Evolutionary conservation across 2,329 filamentous ascomycete species (phyloP), one percentile per base, ranked within the genome.

Genomic region (Pseudogymnoascus sp.): DNA sequence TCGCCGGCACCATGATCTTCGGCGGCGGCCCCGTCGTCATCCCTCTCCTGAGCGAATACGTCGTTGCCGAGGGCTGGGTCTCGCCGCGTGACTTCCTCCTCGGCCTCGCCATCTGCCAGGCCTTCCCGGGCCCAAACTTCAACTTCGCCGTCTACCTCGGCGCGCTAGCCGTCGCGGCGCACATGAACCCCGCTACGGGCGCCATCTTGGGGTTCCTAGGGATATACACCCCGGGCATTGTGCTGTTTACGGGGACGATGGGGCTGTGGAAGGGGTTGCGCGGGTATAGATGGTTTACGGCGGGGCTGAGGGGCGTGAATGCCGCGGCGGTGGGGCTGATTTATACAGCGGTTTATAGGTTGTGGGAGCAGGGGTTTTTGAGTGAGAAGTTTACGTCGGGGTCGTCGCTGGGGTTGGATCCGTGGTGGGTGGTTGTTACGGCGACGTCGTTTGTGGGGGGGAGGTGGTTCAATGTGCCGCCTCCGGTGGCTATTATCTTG

Each of bases 31-130:
- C 85, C 0, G 84, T 87, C 0, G 85, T 88, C 0, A 86, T 88
- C 49, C 85, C 85, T 0, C 77, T 88, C 0, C 75, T 88, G 1
- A 77, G 84, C 16, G 80, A 85, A 64, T 84, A 83, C 67, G 77
- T 90, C 36, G 88, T 90, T 0, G 78, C 80, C 0, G 84, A 87
- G 23, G 84, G 85, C 5, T 91, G 87, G 87, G 87, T 91, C 0
- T 83, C 80, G 0, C 78, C 85, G 0, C 81, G 88, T 3, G 86
- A 91, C 70, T 91, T 91, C 70, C 76, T 91, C 0, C 83, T 91
- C 58, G 88, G 88, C 0, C 81, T 91, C 0, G 89, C 88, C 6
- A 79, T 91, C 61, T 86, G 85, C 16, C 88, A 91, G 72, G 81
- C 85, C 0, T 88, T 91, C 63, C 88, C 88, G 0, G 84, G 84